phyloP scores from a whole-genome alignment of 192 early-diverging fungal species.

The Entomortierella lignicola region DNA sequence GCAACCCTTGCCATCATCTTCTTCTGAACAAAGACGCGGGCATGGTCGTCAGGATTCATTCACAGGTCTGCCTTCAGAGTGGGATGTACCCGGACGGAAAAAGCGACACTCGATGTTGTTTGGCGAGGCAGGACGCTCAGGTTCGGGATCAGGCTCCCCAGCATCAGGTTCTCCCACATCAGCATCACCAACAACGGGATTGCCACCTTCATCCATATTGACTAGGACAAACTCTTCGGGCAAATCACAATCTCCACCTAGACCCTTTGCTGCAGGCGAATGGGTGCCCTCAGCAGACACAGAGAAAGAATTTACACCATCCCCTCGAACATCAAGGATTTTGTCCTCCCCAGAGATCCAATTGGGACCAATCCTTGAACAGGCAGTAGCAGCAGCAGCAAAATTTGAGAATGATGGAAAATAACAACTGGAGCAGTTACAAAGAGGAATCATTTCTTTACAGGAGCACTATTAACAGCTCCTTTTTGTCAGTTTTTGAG shows the following conservation, averaged over 20 bases:
- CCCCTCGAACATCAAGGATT: conserved; percentile 35
- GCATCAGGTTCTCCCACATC: not conserved
- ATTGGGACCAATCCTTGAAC: conserved; percentile 7
- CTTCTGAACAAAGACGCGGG: not conserved
- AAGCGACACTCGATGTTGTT: conserved; percentile 42
- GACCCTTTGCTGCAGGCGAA: not conserved
- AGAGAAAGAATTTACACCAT: conserved; percentile 7
- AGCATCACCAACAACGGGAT: conserved; percentile 1
- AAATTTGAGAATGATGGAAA: not conserved
- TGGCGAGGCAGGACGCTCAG: conserved; percentile 24
- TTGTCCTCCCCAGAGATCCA: conserved; percentile 45
- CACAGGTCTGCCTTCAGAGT: conserved; percentile 40
- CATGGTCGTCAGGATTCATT: conserved; percentile 28
- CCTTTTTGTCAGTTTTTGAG: too few species aligned
- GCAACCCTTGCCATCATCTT: conserved; percentile 1
- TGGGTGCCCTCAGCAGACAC: conserved; percentile 2
- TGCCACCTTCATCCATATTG: not conserved
- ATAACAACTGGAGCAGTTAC: too few species aligned
- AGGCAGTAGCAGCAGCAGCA: not conserved
- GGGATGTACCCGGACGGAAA: conserved; percentile 39
- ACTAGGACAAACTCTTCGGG: conserved; percentile 9
- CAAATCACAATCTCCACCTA: not conserved
- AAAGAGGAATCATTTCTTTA: too few species aligned
- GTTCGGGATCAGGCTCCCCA: conserved; percentile 1
- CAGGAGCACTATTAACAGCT: too few species aligned